Base-by-base conservation (phyloP, 1,284 basidiomycete species). In the Neonothopanus nambi region DNA sequence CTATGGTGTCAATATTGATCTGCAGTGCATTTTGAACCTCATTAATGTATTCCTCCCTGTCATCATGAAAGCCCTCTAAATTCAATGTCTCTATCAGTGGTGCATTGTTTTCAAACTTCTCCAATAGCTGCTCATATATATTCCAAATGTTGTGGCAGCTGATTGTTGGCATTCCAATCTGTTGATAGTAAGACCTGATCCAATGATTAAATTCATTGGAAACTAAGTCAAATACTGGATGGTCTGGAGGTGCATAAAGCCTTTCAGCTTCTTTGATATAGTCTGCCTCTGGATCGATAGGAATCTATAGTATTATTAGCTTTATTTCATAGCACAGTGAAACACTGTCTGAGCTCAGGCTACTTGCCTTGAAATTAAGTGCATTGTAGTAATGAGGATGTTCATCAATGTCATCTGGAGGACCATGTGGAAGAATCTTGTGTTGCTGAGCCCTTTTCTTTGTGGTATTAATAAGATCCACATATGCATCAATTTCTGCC, bases 371-470 rank as follows among this genome's bases (percentile, higher is more conserved):
- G 45, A 61, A 63, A 49, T 64, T 52, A 24, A 51, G 24, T 8
- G 24, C 36, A 20, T 45, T 48, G 45, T 58, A 61, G 3, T 55
- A 38, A 17, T 57, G 45, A 12, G 62, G 57, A 24, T 57, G 37
- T 23, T 59, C 48, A 30, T 58, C 51, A 7, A 64, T 61, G 26
- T 58, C 38, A 36, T 51, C 40, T 9, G 63, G 63, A 18, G 53
- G 30, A 6, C 59, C 60, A 37, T 62, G 57, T 3, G 63, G 62
- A 20, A 63, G 51, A 12, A 60, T 21, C 43, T 63, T 64, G 17
- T 62, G 47, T 21, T 47, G 37, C 30, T 62, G 45, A 12, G 23
- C n/a, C 2, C 58, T 18, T 18, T 53, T 51, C 18, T 21, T 49
- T 5, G 54, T 59, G 4, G 39, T 35, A n/a, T 69, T 69, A 35